phyloP scores from a whole-genome alignment of 805 yeast species.

The Kluyveromyces wickerhamii region DNA sequence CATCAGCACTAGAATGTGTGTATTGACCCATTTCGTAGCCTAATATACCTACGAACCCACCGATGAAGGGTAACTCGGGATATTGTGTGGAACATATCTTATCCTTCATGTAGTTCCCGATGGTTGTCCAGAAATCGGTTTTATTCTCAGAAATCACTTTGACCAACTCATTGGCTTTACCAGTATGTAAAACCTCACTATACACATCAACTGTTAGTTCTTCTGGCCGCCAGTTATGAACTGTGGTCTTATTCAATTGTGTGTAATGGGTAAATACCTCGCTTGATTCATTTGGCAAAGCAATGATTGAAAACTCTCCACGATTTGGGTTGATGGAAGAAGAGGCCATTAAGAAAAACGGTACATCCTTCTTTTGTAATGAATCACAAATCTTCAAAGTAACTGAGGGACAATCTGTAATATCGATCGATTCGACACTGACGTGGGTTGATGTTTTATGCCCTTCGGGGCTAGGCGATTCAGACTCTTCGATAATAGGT shows the following conservation, averaged over 20 bases:
- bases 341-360: conserved; percentile 56
- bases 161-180: conserved; percentile 5
- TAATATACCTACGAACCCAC: conserved; percentile 84
- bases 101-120: conserved; percentile 23
- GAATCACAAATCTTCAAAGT: conserved; percentile 49
- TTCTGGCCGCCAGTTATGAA: conserved; percentile 25
- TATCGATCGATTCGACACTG: conserved; percentile 7
- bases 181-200: neutral
- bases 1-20: conserved; percentile 31
- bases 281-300: conserved; percentile 44
- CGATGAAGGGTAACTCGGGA: conserved; percentile 62
- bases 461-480: neutral
- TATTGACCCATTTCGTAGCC: conserved; percentile 82
- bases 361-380: conserved; percentile 14
- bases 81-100: conserved; percentile 9
- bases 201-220: conserved; percentile 8
- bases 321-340: conserved; percentile 38
- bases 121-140: conserved; percentile 21
- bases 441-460: neutral
- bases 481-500: conserved; percentile 17
- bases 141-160: conserved; percentile 17
- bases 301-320: conserved; percentile 84
- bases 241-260: conserved; percentile 30
- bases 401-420: conserved; percentile 14
- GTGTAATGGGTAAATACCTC: conserved; percentile 56